Conservation (phyloP, 1,139 yeast genomes). For the Chernovozyma sophiae-reginae region DNA sequence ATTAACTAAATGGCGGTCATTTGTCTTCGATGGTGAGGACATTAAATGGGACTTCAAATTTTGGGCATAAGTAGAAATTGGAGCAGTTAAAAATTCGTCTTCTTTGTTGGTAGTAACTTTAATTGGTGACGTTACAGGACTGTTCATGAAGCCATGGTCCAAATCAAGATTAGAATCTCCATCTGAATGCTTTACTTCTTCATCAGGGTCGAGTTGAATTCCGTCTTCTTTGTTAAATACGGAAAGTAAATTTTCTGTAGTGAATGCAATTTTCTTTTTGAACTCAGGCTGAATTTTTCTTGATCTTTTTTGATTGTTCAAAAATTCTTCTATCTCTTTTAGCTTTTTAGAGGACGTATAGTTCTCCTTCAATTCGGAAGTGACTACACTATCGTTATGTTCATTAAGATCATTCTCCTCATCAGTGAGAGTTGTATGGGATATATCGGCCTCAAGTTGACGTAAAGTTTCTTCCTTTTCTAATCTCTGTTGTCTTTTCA, state of each 20-base stretch:
- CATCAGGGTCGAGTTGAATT: not conserved
- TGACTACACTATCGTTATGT: slow-evolving; percentile 16
- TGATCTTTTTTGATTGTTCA: slow-evolving; percentile 35
- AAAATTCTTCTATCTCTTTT: slow-evolving; percentile 31
- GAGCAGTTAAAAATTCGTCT: slow-evolving; percentile 16
- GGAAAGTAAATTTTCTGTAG: slow-evolving; percentile 29
- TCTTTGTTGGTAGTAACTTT: slow-evolving; percentile 13
- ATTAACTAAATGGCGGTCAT: slow-evolving; percentile 13
- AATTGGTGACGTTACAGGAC: slow-evolving; percentile 38
- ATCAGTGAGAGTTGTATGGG: slow-evolving; percentile 35
- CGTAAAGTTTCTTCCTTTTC: slow-evolving; percentile 13
- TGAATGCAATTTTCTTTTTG: slow-evolving; percentile 23
- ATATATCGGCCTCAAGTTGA: slow-evolving; percentile 29
- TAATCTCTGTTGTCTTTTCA: slow-evolving; percentile 20
- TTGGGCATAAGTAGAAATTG: slow-evolving; percentile 36
- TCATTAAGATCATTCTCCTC: slow-evolving; percentile 37
- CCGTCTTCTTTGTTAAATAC: slow-evolving; percentile 30
- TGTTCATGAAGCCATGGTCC: slow-evolving; percentile 12
- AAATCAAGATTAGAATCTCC: slow-evolving; percentile 4
- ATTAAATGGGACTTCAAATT: slow-evolving; percentile 23
- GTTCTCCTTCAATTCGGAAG: slow-evolving; percentile 9
- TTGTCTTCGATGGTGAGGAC: slow-evolving; percentile 24
- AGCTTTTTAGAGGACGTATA: slow-evolving; percentile 22
- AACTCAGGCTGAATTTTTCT: slow-evolving; percentile 32
- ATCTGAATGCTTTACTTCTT: not conserved